Conservation (phyloP, 2,329 filamentous ascomycete genomes). For the Myriangium duriaei region DNA sequence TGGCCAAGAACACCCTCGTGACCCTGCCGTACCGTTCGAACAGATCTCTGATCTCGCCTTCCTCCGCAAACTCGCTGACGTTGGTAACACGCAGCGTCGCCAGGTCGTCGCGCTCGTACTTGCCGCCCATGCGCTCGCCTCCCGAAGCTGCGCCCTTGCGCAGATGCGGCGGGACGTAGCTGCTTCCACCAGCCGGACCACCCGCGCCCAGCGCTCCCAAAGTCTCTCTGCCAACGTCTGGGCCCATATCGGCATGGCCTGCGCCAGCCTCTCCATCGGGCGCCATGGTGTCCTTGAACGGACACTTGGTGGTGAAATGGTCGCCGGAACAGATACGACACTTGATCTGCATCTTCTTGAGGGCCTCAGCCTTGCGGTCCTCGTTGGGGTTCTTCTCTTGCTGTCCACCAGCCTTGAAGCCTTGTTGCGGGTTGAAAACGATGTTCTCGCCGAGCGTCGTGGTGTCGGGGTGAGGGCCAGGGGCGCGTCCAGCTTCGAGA, state of each 20-base stretch:
- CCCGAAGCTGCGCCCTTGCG: slow-evolving; percentile 53
- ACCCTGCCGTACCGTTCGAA: slow-evolving; percentile 96
- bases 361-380: slow-evolving; percentile 54
- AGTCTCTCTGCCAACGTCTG: slow-evolving; percentile 32
- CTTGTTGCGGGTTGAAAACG: slow-evolving; percentile 81
- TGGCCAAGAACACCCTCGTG: slow-evolving; percentile 92
- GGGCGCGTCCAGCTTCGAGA: slow-evolving; percentile 67
- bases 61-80: slow-evolving; percentile 95
- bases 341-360: slow-evolving; percentile 99
- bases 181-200: slow-evolving; percentile 49
- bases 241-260: slow-evolving; percentile 35
- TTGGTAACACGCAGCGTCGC: slow-evolving; percentile 96
- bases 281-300: slow-evolving; percentile 99
- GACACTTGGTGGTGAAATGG: slow-evolving; percentile 98
- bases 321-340: slow-evolving; percentile 98
- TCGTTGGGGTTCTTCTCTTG: slow-evolving; percentile 56
- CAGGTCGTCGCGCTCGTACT: slow-evolving; percentile 92
- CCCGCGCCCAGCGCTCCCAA: slow-evolving; percentile 28
- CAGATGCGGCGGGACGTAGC: slow-evolving; percentile 89
- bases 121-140: slow-evolving; percentile 79
- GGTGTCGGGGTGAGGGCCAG: slow-evolving; percentile 76
- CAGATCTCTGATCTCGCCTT: slow-evolving; percentile 89
- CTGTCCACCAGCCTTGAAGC: slow-evolving; percentile 85
- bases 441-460: slow-evolving; percentile 97
- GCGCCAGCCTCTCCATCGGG: slow-evolving; percentile 46